Evolutionary conservation across 345 rosid species (phyloP).

Genomic region (Nasturtium officinale): DNA sequence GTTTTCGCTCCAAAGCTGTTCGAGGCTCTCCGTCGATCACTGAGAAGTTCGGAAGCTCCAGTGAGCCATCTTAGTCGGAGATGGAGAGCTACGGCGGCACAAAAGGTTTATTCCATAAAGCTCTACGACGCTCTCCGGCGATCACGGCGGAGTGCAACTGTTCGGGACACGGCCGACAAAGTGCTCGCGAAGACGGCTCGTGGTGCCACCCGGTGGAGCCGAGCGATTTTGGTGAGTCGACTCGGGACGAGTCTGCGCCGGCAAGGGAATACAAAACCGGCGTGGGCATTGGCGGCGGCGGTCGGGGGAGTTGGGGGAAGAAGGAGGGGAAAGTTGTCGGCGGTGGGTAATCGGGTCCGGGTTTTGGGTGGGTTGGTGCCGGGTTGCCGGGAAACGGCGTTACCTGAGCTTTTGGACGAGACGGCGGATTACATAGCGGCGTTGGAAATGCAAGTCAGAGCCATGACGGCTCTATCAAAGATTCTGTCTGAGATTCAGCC

Average conservation of each 20-base stretch:
- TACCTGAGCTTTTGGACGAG: constrained; percentile 91
- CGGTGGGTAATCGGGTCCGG: constrained; percentile 66
- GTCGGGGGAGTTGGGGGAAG: constrained; percentile 46
- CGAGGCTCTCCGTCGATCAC: constrained; percentile 34
- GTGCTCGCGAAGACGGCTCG: constrained; percentile 83
- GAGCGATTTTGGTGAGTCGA: constrained; percentile 76
- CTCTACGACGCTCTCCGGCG: constrained; percentile 72
- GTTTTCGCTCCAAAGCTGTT: constrained; percentile 32
- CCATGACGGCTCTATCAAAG: constrained; percentile 77
- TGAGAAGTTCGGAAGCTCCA: constrained; percentile 16
- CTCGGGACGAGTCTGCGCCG: constrained; percentile 63
- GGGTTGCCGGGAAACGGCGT: constrained; percentile 88
- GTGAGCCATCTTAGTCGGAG: constrained; percentile 27
- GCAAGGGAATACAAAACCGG: constrained; percentile 45
- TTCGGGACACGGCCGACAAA: constrained; percentile 82
- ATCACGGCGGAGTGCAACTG: constrained; percentile 53
- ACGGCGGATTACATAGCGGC: constrained; percentile 94
- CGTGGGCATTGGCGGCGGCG: constrained; percentile 15
- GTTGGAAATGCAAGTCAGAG: constrained; percentile 94
- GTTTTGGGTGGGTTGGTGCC: constrained; percentile 86
- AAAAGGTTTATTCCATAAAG: constrained; percentile 71
- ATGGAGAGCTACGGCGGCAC: constrained; percentile 74
- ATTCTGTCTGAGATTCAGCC: constrained; percentile 37
- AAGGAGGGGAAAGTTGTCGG: constrained; percentile 57
- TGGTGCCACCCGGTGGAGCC: constrained; percentile 89